Percentiles rank a stretch among this genome's conserved stretches.
Conservation (phyloP, 2,329 filamentous ascomycete genomes). For the Colletotrichum sp. region DNA sequence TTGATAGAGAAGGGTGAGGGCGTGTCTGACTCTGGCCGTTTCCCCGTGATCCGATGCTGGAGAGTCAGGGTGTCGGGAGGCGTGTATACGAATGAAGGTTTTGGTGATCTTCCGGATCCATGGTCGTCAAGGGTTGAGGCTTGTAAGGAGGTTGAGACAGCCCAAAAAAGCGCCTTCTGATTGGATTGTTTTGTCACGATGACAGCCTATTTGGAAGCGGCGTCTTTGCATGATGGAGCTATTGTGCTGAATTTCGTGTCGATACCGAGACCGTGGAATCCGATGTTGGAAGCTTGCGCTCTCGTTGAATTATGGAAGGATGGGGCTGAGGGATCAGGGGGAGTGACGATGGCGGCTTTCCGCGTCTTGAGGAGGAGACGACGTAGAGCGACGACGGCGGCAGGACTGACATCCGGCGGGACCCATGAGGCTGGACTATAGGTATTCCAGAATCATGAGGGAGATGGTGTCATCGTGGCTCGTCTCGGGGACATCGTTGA, state of each 20-base stretch:
- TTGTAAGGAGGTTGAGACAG: neutral
- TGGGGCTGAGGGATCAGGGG: neutral
- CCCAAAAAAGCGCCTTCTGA: neutral
- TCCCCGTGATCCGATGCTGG: neutral
- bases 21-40: neutral
- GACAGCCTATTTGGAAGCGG: neutral
- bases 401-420: neutral
- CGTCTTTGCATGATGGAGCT: neutral
- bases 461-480: constrained; percentile 18
- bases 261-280: neutral
- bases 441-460: constrained; percentile 14
- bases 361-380: neutral
- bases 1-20: neutral
- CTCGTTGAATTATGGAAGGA: neutral
- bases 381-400: neutral
- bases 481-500: neutral
- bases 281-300: neutral
- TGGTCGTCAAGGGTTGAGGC: neutral
- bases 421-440: neutral
- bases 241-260: neutral
- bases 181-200: neutral
- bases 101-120: neutral
- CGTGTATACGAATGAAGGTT: neutral
- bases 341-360: neutral
- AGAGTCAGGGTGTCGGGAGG: neutral